Evolutionary conservation across 1,139 yeast genomes (phyloP), one percentile per base, ranked within the genome.

Genomic region (Taphrina deformans): DNA sequence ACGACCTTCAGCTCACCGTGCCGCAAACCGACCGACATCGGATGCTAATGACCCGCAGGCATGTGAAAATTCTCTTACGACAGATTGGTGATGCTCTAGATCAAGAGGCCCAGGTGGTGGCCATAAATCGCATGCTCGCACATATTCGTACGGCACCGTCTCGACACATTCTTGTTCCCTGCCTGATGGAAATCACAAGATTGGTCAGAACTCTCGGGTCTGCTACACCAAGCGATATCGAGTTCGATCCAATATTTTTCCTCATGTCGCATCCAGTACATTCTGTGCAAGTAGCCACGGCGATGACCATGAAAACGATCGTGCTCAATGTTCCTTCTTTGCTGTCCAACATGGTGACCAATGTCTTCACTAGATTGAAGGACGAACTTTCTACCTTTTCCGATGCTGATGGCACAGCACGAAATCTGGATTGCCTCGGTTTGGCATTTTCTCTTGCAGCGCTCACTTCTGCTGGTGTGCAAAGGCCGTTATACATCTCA

Each of bases 401-500:
- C 23, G 60, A 62, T 27, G 68, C 51, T 53, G 71, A 27, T n/a
- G 50, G 51, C 46, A 67, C 26, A 26, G 68, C 69, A 24, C 66
- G 69, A 56, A 69, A 68, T 50, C 69, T 69, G 53, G 71, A 68
- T 5, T 38, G 68, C 67, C 23, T 73, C 9, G 78, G 78, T 1
- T 69, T 72, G 52, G 74, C 78, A 1, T 70, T 71, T 38, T 69
- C 67, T 12, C 62, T 75, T 55, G 71, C 70, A 71, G 6, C 70
- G 67, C 48, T 68, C 72, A 62, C 72, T 69, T 72, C 77, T 10
- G 65, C 76, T 38, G 72, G 77, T 1, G 69, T 70, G 51, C 61
- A 69, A 5, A 70, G 72, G 55, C 75, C 78, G 2, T 73, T 74
- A 52, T 73, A 74, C 64, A 71, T 76, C 1, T 75, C 78, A 3